Conservation (phyloP, 768 basidiomycete genomes). For the Clitopilus hobsonii region DNA sequence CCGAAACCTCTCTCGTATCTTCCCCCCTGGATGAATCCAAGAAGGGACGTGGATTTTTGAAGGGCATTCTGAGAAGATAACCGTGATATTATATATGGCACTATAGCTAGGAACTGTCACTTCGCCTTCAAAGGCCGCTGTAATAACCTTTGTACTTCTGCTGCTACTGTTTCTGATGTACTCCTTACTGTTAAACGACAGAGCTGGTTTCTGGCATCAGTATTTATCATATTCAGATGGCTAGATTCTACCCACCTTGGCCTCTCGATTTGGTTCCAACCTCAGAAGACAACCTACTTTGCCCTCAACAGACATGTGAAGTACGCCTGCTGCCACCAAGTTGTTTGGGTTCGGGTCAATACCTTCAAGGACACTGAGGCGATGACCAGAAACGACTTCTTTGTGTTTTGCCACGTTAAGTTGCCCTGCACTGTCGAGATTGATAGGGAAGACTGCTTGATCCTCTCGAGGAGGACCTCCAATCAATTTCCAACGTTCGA, state of each 20-base stretch:
- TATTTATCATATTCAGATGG: not conserved
- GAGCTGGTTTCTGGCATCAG: conserved; percentile 44
- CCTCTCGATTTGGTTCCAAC: conserved; percentile 92
- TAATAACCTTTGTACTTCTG: conserved; percentile 58
- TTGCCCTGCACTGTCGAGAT: conserved; percentile 59
- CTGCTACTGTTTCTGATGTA: conserved; percentile 87
- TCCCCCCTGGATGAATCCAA: conserved; percentile 28
- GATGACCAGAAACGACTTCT: conserved; percentile 74
- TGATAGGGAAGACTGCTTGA: conserved; percentile 82
- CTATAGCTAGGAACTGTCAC: conserved; percentile 15
- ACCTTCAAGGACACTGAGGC: conserved; percentile 71
- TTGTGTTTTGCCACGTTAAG: conserved; percentile 72
- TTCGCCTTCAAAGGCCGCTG: conserved; percentile 38
- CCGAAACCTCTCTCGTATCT: not conserved
- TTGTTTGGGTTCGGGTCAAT: conserved; percentile 96
- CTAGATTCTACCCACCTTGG: conserved; percentile 58
- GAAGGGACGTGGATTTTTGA: conserved; percentile 36
- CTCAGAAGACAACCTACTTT: conserved; percentile 95
- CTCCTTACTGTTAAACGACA: conserved; percentile 93
- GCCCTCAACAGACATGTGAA: conserved; percentile 87
- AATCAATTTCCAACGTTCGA: conserved; percentile 97
- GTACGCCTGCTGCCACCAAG: conserved; percentile 90
- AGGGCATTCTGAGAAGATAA: conserved; percentile 38
- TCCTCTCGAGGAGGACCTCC: conserved; percentile 93
- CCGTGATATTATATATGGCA: conserved; percentile 14